Conservation (phyloP, 257 asterid genomes). For the Gentiana straminea region DNA sequence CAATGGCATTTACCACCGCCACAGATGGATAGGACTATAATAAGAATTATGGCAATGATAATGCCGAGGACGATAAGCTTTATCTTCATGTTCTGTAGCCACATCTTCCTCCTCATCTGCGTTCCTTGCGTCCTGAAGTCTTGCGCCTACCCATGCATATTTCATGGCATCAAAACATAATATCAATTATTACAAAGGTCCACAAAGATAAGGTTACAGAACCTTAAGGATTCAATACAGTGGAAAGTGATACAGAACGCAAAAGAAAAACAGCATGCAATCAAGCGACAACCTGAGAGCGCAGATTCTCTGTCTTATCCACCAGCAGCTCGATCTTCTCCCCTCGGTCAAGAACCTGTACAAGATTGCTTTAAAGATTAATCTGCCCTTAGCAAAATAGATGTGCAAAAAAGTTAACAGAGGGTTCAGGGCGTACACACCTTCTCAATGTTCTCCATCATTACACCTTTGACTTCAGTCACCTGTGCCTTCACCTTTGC, state of each 20-base stretch:
- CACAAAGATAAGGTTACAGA: too few relatives aligned
- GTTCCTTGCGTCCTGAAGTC: constrained; percentile 96
- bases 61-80: constrained; percentile 89
- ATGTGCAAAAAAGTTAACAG: neutral
- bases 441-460: constrained; percentile 99
- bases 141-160: constrained; percentile 48
- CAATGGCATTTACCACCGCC: constrained; percentile 66
- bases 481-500: constrained; percentile 94
- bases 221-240: too few relatives aligned
- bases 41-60: constrained; percentile 74
- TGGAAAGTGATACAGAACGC: neutral
- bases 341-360: constrained; percentile 93
- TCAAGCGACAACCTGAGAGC: constrained; percentile 55
- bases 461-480: constrained; percentile 93
- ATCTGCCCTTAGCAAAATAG: neutral
- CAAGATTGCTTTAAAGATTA: constrained; percentile 6
- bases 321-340: constrained; percentile 89
- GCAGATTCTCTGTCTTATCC: constrained; percentile 91
- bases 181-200: too few relatives aligned
- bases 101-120: constrained; percentile 84
- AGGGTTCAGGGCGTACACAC: constrained; percentile 14
- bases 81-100: constrained; percentile 92
- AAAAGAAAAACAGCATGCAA: neutral
- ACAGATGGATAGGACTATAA: constrained; percentile 77
- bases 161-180: too few relatives aligned